phyloP scores from a whole-genome alignment of 2,329 filamentous ascomycete genomes.

The Trichoderma polysporum region DNA sequence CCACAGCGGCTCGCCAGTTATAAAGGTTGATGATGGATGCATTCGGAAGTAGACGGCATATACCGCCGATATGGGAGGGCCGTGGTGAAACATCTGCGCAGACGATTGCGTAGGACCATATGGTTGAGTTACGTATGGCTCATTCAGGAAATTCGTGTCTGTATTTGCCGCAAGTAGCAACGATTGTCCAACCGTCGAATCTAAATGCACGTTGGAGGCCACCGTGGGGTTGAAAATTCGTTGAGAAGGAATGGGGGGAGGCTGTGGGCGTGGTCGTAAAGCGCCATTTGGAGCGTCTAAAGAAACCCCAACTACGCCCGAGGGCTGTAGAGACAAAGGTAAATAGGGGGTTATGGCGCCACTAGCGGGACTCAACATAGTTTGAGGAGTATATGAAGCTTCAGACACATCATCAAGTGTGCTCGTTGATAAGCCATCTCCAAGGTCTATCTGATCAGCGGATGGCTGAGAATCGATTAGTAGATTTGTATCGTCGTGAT shows the following conservation, averaged over 20 bases:
- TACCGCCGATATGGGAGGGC: constrained; percentile 26
- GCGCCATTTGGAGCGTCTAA: constrained; percentile 24
- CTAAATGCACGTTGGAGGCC: constrained; percentile 30
- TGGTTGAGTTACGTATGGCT: constrained; percentile 35
- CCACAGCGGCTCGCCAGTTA: constrained; percentile 58
- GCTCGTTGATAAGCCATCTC: constrained; percentile 24
- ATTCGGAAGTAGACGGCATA: constrained; percentile 69
- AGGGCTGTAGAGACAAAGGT: constrained; percentile 27
- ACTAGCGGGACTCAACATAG: constrained; percentile 27
- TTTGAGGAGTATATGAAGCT: constrained; percentile 25
- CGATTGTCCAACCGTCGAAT: constrained; percentile 40
- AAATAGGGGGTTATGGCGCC: constrained; percentile 25
- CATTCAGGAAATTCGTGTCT: constrained; percentile 38
- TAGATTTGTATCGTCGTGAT: not conserved
- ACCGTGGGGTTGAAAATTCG: constrained; percentile 30
- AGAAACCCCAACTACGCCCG: constrained; percentile 21
- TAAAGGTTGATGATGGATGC: constrained; percentile 60
- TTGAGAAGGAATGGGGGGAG: constrained; percentile 21
- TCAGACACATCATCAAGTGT: constrained; percentile 30
- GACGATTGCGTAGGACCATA: constrained; percentile 28
- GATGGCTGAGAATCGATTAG: constrained; percentile 24
- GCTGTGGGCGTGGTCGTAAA: constrained; percentile 28
- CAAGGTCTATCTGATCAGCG: constrained; percentile 22
- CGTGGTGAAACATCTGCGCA: constrained; percentile 28
- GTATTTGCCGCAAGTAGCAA: constrained; percentile 41